Evolutionary conservation across 2,329 filamentous ascomycete genomes (phyloP).

Genomic region (Pleoardoris graminearum): DNA sequence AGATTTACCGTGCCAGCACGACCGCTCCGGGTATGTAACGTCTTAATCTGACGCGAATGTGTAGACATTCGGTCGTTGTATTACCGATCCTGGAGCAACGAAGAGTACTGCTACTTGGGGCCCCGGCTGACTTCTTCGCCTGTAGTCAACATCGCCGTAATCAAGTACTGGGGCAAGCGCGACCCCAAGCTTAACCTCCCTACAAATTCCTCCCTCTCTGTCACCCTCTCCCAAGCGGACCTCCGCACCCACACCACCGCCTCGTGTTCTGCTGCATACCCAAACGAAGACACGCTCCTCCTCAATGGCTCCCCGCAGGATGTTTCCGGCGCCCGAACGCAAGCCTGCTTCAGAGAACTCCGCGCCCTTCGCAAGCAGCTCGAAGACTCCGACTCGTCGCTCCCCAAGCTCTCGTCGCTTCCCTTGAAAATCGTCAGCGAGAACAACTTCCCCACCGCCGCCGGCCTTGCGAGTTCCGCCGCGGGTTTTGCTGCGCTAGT

Average conservation of each 20-base stretch:
- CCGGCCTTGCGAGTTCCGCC: constrained; percentile 73
- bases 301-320: constrained; percentile 85
- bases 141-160: constrained; percentile 90
- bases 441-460: constrained; percentile 99
- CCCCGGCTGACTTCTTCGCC: too few relatives aligned
- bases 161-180: constrained; percentile 99
- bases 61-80: too few relatives aligned
- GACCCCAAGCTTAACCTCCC: constrained; percentile 92
- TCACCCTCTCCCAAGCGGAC: constrained; percentile 92
- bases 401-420: constrained; percentile 79
- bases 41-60: too few relatives aligned
- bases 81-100: too few relatives aligned
- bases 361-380: constrained; percentile 74
- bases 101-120: too few relatives aligned
- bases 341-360: constrained; percentile 89
- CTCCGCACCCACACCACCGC: constrained; percentile 95
- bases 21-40: constrained; percentile 66
- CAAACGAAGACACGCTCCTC: constrained; percentile 69
- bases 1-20: constrained; percentile 87
- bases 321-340: constrained; percentile 84
- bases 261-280: constrained; percentile 77
- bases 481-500: constrained; percentile 71
- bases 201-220: constrained; percentile 95
- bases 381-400: constrained; percentile 69
- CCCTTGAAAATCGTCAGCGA: constrained; percentile 87